phyloP scores from a whole-genome alignment of 163 green algal genomes.

The Trebouxia gelatinosa region DNA sequence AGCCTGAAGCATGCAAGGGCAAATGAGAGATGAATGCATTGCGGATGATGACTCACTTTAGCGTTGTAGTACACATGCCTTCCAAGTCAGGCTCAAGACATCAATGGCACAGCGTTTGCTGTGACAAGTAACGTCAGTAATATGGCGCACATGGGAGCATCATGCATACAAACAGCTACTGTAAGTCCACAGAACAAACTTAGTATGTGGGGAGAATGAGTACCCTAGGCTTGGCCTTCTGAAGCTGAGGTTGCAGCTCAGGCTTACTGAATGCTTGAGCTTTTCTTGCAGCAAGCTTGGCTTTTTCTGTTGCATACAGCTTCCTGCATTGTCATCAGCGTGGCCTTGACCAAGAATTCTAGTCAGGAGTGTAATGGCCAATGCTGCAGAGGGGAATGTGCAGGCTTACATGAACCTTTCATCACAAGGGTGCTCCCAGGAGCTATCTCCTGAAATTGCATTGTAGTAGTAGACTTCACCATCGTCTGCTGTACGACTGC shows the following conservation, averaged over 20 bases:
- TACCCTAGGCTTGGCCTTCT: conserved; percentile 1
- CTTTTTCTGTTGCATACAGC: conserved; percentile 54
- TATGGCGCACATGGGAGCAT: background rate
- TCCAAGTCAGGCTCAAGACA: too few relatives aligned
- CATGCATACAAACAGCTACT: background rate
- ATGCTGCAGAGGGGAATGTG: background rate
- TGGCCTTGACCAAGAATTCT: background rate
- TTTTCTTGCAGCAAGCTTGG: conserved; percentile 40
- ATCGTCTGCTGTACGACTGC: conserved; percentile 64
- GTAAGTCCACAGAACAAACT: background rate
- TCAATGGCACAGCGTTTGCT: background rate
- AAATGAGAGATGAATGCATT: background rate
- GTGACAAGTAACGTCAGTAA: background rate
- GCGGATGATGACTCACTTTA: background rate
- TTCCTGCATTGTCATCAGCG: conserved; percentile 4
- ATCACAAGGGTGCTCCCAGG: conserved; percentile 89
- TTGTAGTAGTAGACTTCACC: conserved; percentile 91
- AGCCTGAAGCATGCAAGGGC: background rate
- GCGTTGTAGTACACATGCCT: too few relatives aligned
- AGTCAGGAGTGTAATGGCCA: background rate
- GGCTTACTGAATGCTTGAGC: conserved; percentile 24
- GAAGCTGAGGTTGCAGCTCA: background rate
- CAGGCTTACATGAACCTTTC: conserved; percentile 22
- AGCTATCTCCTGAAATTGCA: conserved; percentile 72
- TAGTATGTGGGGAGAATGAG: background rate